phyloP scores from a whole-genome alignment of 495 filamentous ascomycete genomes.

The Tuber indicum region DNA sequence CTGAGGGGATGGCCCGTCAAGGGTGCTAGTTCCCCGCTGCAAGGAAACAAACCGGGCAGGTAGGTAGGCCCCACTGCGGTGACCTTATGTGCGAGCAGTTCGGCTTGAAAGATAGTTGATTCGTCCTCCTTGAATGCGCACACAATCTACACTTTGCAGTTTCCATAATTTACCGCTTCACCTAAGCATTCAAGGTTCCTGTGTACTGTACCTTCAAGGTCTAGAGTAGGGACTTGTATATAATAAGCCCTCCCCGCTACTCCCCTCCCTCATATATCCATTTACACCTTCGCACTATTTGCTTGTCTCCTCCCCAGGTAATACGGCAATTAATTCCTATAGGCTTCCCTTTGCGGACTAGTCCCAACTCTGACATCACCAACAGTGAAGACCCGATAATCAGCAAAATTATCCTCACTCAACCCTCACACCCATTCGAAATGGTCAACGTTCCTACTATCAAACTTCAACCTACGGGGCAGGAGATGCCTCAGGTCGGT shows the following conservation, averaged over 20 bases:
- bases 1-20: neutral
- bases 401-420: conserved; percentile 10
- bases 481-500: conserved; percentile 82
- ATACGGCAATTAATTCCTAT: neutral
- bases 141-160: neutral
- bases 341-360: neutral
- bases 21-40: neutral
- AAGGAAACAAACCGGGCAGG: neutral
- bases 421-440: conserved; percentile 17
- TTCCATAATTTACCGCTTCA: neutral
- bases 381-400: neutral
- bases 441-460: conserved; percentile 49
- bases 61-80: neutral
- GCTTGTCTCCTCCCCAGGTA: neutral
- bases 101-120: neutral
- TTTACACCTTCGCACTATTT: neutral
- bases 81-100: neutral
- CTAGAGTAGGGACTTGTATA: neutral
- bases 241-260: neutral
- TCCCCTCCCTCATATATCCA: neutral
- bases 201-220: neutral
- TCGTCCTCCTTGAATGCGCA: neutral
- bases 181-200: neutral
- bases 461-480: conserved; percentile 67
- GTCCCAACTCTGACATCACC: conserved; percentile 1